Conservation (phyloP, 176 grass and related monocot genomes). For the Typha latifolia region DNA sequence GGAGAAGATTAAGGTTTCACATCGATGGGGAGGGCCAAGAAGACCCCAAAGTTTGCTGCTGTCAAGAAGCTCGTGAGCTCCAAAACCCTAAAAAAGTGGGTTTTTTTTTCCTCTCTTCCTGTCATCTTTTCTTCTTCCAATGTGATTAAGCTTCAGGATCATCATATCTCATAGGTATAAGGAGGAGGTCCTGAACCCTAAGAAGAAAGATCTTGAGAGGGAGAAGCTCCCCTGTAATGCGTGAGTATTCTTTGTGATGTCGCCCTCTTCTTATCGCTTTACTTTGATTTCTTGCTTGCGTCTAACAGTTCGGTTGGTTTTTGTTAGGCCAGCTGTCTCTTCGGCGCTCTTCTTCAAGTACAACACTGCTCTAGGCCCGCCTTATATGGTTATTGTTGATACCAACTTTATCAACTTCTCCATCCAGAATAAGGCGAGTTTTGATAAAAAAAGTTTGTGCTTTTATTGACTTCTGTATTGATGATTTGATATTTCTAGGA, state of each 20-base stretch:
- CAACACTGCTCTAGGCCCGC: conserved; percentile 70
- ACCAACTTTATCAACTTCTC: conserved; percentile 99
- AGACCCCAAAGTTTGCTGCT: conserved; percentile 55
- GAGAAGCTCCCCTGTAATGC: conserved; percentile 78
- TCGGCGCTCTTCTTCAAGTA: conserved; percentile 87
- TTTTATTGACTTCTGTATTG: background rate
- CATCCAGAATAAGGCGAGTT: conserved; percentile 73
- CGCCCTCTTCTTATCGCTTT: background rate
- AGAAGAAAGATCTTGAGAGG: conserved; percentile 54
- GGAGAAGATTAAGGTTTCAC: background rate
- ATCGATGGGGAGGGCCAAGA: conserved; percentile 67
- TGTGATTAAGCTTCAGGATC: background rate
- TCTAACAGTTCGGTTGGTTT: background rate
- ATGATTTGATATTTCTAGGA: background rate
- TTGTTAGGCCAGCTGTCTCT: conserved; percentile 41
- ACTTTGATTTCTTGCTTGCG: background rate
- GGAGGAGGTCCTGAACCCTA: conserved; percentile 69
- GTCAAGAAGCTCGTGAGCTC: conserved; percentile 78
- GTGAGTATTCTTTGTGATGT: conserved; percentile 26
- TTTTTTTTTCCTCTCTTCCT: too few species aligned
- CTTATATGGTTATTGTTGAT: conserved; percentile 88
- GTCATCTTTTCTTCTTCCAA: background rate
- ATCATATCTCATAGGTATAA: conserved; percentile 28
- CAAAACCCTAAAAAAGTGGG: conserved; percentile 64
- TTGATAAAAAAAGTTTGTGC: background rate